Evolutionary conservation across 2,329 filamentous ascomycete genomes (phyloP), one percentile per base, ranked within the genome.

Genomic region (Dothistroma septosporum): DNA sequence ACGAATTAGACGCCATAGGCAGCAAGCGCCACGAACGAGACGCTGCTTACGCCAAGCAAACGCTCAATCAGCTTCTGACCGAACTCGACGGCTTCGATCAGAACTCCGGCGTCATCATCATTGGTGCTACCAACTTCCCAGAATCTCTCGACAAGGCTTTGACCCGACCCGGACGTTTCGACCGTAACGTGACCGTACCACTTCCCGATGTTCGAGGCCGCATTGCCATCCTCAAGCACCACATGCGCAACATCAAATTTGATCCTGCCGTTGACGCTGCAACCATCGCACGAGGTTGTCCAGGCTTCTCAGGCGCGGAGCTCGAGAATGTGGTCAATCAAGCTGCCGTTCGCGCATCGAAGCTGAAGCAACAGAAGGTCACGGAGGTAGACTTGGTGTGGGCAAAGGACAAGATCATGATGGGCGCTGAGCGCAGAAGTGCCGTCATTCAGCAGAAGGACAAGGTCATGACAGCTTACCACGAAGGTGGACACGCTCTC

Each of bases 41-140:
- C 75, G 91, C 92, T 28, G 91, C 92, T 14, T 96, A 99, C 73
- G 90, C 93, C 66, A 97, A 97, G 76, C 95, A 99, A 77, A 99
- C 94, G 0, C 83, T 99, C 65, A 99, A 99, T 74, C 94, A 99
- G 77, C 85, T 99, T 57, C 85, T 99, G 60, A 97, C 95, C 19
- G 94, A 99, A 75, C 84, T 99, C 44, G 95, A 99, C 70, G 95
- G 95, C 24, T 99, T 99, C 72, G 92, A 96, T 60, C 92, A 97
- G 74, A 91, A 90, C 71, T 94, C 88, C 65, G 91, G 92, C 65
- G 92, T 99, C 31, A 96, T 99, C 72, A 93, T 99, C 72, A 88
- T 99, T 63, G 94, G 89, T 55, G 94, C 94, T 3, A 99, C 94
- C 65, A 99, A 99, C 77, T 94, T 97, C 72, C 94, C 94, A 3